A percentile compares a stretch with the other conserved stretches of the same genome.
Evolutionary conservation across 805 yeast genomes (phyloP).

Genomic region (Ogataea ramenticola): DNA sequence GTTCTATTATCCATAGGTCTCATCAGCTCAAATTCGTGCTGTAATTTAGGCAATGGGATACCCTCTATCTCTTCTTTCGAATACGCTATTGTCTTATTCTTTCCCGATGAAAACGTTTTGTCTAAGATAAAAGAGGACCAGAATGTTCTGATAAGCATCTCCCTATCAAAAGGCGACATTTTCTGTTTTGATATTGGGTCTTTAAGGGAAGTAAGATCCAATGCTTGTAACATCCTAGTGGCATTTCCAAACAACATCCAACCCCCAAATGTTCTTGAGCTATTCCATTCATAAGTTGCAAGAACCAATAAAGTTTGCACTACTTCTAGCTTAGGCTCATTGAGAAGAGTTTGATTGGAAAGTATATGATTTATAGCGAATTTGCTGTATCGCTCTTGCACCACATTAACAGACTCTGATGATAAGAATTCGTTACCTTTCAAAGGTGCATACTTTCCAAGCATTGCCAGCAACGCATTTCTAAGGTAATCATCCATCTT

Average conservation of each 20-base stretch:
- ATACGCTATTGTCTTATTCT: slow-evolving; percentile 3
- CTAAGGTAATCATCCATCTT: no score
- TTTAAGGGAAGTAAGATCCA: slow-evolving; percentile 1
- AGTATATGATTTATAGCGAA: background rate
- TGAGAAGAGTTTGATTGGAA: background rate
- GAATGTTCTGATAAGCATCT: slow-evolving; percentile 4
- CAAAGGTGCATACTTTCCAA: background rate
- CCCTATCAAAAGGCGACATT: slow-evolving; percentile 1
- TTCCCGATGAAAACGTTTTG: slow-evolving; percentile 6
- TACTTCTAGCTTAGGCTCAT: slow-evolving; percentile 1
- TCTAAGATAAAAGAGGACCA: slow-evolving; percentile 8
- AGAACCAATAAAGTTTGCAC: slow-evolving; percentile 4
- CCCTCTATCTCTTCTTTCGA: background rate
- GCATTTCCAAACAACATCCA: slow-evolving; percentile 8
- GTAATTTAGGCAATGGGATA: slow-evolving; percentile 4
- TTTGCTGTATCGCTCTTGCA: background rate
- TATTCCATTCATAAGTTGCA: slow-evolving; percentile 6
- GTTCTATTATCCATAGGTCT: background rate
- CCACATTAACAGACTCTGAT: background rate
- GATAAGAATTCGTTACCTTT: background rate
- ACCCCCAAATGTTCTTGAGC: slow-evolving; percentile 3
- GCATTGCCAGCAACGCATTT: no score
- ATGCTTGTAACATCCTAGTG: slow-evolving; percentile 5
- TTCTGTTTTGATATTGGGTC: background rate
- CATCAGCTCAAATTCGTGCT: slow-evolving; percentile 1